Conservation (phyloP, 768 basidiomycete species). For the Mycena indigotica region DNA sequence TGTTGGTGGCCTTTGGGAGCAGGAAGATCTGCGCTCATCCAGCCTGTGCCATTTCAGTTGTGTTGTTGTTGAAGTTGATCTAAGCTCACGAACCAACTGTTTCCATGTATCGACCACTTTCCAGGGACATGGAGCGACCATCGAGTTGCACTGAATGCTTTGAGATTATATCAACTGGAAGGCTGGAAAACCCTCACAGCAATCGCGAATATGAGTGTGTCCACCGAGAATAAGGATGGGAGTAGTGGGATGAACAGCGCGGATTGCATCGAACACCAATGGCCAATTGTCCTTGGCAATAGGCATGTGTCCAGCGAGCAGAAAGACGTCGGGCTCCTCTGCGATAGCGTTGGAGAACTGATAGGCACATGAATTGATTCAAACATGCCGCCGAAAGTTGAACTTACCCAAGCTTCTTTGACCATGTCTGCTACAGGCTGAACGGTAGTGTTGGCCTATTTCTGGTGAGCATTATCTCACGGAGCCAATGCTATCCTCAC, state of each 20-base stretch:
- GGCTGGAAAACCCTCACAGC: no score
- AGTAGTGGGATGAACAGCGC: constrained; percentile 68
- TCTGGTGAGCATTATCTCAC: neutral
- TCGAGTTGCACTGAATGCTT: constrained; percentile 70
- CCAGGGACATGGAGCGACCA: constrained; percentile 74
- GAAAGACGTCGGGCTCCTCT: constrained; percentile 82
- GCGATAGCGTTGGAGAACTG: constrained; percentile 78
- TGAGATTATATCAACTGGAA: no score
- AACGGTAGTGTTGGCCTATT: constrained; percentile 61
- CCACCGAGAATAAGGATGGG: constrained; percentile 87
- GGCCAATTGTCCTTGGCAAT: constrained; percentile 73
- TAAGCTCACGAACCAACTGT: constrained; percentile 64
- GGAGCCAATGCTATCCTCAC: constrained; percentile 6
- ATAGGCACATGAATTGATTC: neutral
- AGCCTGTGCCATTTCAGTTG: constrained; percentile 41
- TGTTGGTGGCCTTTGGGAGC: neutral
- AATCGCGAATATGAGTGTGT: constrained; percentile 81
- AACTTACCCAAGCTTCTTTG: constrained; percentile 70
- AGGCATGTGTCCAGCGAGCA: constrained; percentile 84
- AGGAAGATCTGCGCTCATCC: constrained; percentile 55
- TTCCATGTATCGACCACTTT: constrained; percentile 91
- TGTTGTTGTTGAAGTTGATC: neutral
- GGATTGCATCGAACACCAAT: constrained; percentile 70
- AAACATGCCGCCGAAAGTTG: neutral
- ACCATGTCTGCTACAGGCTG: constrained; percentile 76